Conservation (phyloP, 1,284 basidiomycete genomes). For the Moniliophthora roreri region DNA sequence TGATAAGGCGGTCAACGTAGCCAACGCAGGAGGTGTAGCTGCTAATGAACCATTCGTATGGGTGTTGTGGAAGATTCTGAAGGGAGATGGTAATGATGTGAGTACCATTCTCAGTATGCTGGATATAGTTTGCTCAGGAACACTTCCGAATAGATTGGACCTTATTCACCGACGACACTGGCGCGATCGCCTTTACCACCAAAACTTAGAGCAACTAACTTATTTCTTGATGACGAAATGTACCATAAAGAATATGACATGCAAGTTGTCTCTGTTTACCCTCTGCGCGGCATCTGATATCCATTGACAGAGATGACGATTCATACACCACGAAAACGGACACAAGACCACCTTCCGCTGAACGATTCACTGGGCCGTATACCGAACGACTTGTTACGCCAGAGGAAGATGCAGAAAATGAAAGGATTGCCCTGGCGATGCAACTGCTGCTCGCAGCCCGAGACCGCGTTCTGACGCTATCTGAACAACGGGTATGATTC, state of each 20-base stretch:
- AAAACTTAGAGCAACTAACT: conserved; percentile 66
- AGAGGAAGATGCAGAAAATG: conserved; percentile 36
- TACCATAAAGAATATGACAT: conserved; percentile 47
- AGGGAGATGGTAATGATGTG: conserved; percentile 77
- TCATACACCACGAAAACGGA: conserved; percentile 37
- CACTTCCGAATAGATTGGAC: conserved; percentile 56
- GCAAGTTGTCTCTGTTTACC: conserved; percentile 29
- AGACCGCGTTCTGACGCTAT: conserved; percentile 65
- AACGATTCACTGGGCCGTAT: conserved; percentile 19
- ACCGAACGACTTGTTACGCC: conserved; percentile 25
- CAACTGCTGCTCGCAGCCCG: conserved; percentile 64
- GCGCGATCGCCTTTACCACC: conserved; percentile 69
- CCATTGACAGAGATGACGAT: conserved; percentile 36
- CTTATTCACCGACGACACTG: conserved; percentile 70
- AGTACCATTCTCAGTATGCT: conserved; percentile 24
- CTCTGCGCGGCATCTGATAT: conserved; percentile 14
- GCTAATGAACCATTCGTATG: conserved; percentile 76
- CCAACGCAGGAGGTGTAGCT: conserved; percentile 50
- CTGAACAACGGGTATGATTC: conserved; percentile 61
- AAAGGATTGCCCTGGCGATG: conserved; percentile 50
- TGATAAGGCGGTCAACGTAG: conserved; percentile 51
- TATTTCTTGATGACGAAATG: conserved; percentile 60
- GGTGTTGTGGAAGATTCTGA: conserved; percentile 81
- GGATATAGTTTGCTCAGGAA: conserved; percentile 9
- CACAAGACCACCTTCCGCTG: conserved; percentile 29